Conservation (phyloP, 148 eudicot genomes). For the Chenopodium formosanum region DNA sequence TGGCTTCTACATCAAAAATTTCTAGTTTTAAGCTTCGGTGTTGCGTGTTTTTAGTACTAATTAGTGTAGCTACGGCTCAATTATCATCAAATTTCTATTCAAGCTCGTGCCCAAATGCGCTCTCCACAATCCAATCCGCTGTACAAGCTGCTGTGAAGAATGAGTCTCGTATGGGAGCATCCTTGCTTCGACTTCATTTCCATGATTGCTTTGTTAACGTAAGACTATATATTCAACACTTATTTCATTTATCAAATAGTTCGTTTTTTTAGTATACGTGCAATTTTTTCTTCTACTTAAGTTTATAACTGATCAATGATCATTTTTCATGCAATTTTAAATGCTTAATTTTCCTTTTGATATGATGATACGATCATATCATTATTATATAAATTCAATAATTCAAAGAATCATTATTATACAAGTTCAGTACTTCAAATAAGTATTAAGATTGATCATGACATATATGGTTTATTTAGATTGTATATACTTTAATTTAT, state of each 20-base stretch:
- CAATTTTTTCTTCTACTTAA: too few relatives aligned
- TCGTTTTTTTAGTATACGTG: neutral
- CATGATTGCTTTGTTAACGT: conserved; percentile 71
- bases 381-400: too few relatives aligned
- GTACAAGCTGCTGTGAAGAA: conserved; percentile 42
- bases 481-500: too few relatives aligned
- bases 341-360: too few relatives aligned
- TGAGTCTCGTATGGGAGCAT: conserved; percentile 73
- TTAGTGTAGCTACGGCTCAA: conserved; percentile 36
- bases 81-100: conserved; percentile 44
- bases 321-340: too few relatives aligned
- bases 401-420: too few relatives aligned
- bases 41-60: conserved; percentile 18
- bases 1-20: neutral
- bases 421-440: too few relatives aligned
- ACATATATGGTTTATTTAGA: too few relatives aligned
- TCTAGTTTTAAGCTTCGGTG: conserved; percentile 5
- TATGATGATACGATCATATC: too few relatives aligned
- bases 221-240: conserved; percentile 21
- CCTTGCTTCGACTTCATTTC: conserved; percentile 63
- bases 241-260: neutral
- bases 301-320: too few relatives aligned
- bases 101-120: conserved; percentile 31
- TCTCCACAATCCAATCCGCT: conserved; percentile 30
- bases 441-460: too few relatives aligned